phyloP scores from a whole-genome alignment of 192 early-diverging fungal species.

The Dissophora ornata region DNA sequence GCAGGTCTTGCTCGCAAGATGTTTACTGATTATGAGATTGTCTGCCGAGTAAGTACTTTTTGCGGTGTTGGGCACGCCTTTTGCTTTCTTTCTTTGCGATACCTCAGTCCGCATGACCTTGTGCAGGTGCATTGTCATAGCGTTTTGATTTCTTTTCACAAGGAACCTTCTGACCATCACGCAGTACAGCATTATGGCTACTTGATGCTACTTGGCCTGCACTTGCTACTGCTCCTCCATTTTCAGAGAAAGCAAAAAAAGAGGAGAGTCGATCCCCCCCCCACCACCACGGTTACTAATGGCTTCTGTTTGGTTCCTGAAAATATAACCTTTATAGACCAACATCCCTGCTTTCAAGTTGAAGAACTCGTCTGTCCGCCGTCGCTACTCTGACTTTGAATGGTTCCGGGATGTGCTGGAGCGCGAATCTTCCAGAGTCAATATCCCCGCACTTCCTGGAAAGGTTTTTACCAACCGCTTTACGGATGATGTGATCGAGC shows the following conservation, averaged over 20 bases:
- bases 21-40: slow-evolving; percentile 96
- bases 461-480: slow-evolving; percentile 98
- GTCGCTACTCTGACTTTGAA: slow-evolving; percentile 98
- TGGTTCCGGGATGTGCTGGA: slow-evolving; percentile 97
- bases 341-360: slow-evolving; percentile 98
- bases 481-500: slow-evolving; percentile 95
- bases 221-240: not conserved
- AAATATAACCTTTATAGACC: slow-evolving; percentile 64
- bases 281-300: too few relatives aligned
- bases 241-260: too few relatives aligned
- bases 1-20: slow-evolving; percentile 79
- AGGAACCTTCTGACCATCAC: too few relatives aligned
- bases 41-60: slow-evolving; percentile 78
- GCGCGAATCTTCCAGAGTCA: slow-evolving; percentile 90
- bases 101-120: slow-evolving; percentile 13
- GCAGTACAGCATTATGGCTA: too few relatives aligned
- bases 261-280: slow-evolving; percentile 14
- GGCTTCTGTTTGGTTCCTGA: too few relatives aligned
- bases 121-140: too few relatives aligned
- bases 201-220: too few relatives aligned
- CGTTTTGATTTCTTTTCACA: too few relatives aligned
- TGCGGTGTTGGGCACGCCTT: too few relatives aligned
- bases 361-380: slow-evolving; percentile 81
- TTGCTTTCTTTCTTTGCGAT: not conserved
- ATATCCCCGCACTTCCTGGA: slow-evolving; percentile 94